These are phyloP conservation scores for Colletotrichum truncatum DNA, from an alignment of 2,329 filamentous ascomycete species.

Conservation along the genomic window DNA sequence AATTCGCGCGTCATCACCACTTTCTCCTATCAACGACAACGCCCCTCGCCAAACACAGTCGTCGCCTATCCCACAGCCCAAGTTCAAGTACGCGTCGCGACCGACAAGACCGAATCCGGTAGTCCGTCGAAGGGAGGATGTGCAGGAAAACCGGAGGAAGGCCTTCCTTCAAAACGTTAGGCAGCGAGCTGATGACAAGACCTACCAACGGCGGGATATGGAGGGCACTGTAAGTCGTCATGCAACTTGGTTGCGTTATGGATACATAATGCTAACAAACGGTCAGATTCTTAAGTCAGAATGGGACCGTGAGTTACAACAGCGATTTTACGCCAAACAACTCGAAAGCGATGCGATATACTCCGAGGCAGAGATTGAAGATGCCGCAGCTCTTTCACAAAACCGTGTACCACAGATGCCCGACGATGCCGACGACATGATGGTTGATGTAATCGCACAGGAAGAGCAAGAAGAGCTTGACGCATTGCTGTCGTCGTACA, in stretches of 20 bases:
- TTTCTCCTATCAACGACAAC: slow-evolving; percentile 54
- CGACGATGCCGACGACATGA: slow-evolving; percentile 54
- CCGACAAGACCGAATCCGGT: slow-evolving; percentile 70
- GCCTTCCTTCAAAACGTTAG: slow-evolving; percentile 76
- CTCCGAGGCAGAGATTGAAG: slow-evolving; percentile 61
- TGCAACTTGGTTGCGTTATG: too few relatives aligned
- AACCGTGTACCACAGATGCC: slow-evolving; percentile 33
- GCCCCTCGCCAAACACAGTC: slow-evolving; percentile 53
- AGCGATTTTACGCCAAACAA: slow-evolving; percentile 44
- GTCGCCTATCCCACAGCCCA: slow-evolving; percentile 51
- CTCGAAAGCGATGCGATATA: slow-evolving; percentile 49
- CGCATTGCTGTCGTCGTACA: slow-evolving; percentile 60
- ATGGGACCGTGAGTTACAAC: slow-evolving; percentile 45
- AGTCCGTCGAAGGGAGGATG: slow-evolving; percentile 67
- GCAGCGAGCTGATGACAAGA: slow-evolving; percentile 66
- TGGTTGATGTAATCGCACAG: slow-evolving; percentile 60
- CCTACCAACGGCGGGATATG: slow-evolving; percentile 68
- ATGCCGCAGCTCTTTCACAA: slow-evolving; percentile 50
- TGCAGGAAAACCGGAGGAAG: slow-evolving; percentile 70
- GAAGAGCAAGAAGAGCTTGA: slow-evolving; percentile 67
- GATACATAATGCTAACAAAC: neutral
- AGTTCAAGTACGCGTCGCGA: slow-evolving; percentile 63
- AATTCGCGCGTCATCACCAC: slow-evolving; percentile 59
- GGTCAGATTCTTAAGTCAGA: slow-evolving; percentile 45
- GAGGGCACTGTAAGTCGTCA: slow-evolving; percentile 62